Conservation (phyloP, 768 basidiomycete genomes). For the Gelatoporia subvermispora region DNA sequence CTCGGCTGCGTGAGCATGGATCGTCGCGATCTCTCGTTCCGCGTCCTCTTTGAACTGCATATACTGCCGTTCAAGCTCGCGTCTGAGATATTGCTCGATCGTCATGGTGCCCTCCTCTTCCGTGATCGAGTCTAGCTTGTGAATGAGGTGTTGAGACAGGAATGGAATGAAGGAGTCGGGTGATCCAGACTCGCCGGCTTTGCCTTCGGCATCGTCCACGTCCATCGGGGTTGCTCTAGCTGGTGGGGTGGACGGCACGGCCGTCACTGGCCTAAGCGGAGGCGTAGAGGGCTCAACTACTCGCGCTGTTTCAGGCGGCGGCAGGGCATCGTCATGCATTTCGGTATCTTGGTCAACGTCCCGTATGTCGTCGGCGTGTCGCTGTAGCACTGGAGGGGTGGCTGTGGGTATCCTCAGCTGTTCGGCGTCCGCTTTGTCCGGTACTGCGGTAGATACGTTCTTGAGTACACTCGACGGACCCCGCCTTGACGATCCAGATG, state of each 20-base stretch:
- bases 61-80: conserved; percentile 67
- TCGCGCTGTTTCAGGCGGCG: no score
- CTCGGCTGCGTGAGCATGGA: conserved; percentile 40
- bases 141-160: conserved; percentile 19
- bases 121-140: conserved; percentile 33
- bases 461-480: no score
- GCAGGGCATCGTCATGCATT: no score
- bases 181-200: no score
- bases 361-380: neutral
- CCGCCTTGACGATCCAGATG: no score
- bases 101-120: conserved; percentile 75
- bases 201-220: no score
- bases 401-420: neutral
- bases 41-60: conserved; percentile 54
- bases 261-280: no score
- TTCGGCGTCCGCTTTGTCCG: no score
- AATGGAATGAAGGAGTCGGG: conserved; percentile 15
- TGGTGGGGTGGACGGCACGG: no score
- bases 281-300: no score
- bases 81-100: conserved; percentile 77
- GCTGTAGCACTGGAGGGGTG: neutral
- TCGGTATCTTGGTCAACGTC: neutral
- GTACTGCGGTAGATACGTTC: no score
- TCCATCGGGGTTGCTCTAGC: no score
- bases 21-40: conserved; percentile 42